Base-by-base conservation (phyloP, 331 rosid genomes). In the Prunus yedoensis region DNA sequence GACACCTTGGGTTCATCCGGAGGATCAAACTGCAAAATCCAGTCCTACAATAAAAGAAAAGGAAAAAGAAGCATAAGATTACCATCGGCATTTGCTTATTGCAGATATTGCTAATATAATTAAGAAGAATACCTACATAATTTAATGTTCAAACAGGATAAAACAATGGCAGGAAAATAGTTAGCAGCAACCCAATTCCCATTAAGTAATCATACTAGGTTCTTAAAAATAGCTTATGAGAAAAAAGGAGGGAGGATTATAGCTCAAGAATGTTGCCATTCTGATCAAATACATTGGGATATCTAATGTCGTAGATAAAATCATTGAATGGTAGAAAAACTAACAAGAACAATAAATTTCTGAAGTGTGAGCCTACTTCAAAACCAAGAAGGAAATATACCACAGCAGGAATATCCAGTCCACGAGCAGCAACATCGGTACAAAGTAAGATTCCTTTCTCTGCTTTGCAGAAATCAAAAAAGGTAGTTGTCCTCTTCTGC, bases 361-460 rank as follows among this genome's bases (percentile, higher is more conserved):
- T 1, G 2, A n/a, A 35, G 67, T 27, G 27, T 65, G 49, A 66
- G 35, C 3, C 51, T 54, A 71, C 75, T 52, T 28, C 52, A 63
- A 35, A 73, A 78, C 68, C 21, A 70, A 69, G 63, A 68, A 17
- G 13, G 53, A 54, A 67, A 79, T 51, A 62, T 90, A 94, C 99
- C 87, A 94, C 99, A 9, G 87, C 84, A 30, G 97, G 99, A 72
- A 94, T 90, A 78, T 94, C 97, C 62, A 94, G 89, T n/a, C 99
- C 99, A 73, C 99, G 99, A 35, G 99, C 99, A 81, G 97, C 97
- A 83, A 94, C 99, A 80, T 94, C 97, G 54, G 99, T 92, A 83
- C 99, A 92, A 46, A 94, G 93, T 86, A 94, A 83, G 80, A 94
- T 89, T 49, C 99, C 99, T 27, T 76, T 89, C 77, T 92, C 96